Evolutionary conservation across 208 protist species (phyloP), one percentile per base, ranked within the genome.

Genomic region (Vickermania ingenoplastis): DNA sequence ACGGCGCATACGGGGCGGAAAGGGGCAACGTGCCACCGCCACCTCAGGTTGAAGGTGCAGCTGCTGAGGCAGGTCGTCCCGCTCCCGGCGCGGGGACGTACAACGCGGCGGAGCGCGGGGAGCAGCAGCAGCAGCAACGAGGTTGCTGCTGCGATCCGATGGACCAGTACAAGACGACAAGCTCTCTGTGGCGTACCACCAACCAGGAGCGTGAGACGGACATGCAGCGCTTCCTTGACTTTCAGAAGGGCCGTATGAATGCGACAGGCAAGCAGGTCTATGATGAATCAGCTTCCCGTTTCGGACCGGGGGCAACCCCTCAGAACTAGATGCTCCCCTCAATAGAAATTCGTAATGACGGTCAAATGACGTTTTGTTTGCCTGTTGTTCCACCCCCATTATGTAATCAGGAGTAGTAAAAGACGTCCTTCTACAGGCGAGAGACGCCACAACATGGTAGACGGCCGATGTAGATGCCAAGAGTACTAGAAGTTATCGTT

Each of bases 141-240:
- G 11, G 11, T 17, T n/a, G 17, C 36, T 7, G 17, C 36, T n/a
- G 17, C 36, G 36, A 45, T 17, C 36, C 36, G 36, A 3, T 73
- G 55, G 41, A 54, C 24, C 28, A 55, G 4, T 69, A 65, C 57
- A 81, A 62, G 51, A 81, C 77, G n/a, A 77, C 79, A 17, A 69
- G 77, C 11, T 73, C 83, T 14, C 52, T 91, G 60, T 94, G 87
- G 84, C 74, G 65, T 31, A 91, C 83, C n/a, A 90, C 87, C 0
- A 94, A 89, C 52, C 87, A 94, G 59, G 71, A 79, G 24, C 65
- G 73, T 13, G 80, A 79, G 53, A 61, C 67, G 2, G 80, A 89
- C 50, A 86, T 91, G 82, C 23, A 69, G 21, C 79, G 77, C 45
- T 94, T 81, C 57, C 63, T 87, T 57, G 80, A 88, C 29, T 90